A percentile compares a stretch with the other conserved stretches of the same genome.
Conservation (phyloP, 2,329 filamentous ascomycete genomes). For the Colletotrichum liriopes region DNA sequence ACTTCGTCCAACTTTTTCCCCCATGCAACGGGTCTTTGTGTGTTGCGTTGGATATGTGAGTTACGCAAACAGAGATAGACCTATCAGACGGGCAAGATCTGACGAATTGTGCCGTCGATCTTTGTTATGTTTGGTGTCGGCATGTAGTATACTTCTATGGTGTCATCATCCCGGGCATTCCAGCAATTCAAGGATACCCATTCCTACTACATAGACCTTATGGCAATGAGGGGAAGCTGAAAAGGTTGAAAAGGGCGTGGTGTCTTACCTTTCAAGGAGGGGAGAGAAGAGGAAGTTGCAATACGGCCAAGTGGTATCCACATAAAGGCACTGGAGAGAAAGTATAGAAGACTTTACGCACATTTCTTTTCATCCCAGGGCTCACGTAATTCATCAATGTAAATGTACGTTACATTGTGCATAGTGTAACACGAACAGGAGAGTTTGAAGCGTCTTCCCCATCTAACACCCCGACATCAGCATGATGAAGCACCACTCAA, state of each 20-base stretch:
- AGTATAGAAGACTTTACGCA: background rate
- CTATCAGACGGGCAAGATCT: background rate
- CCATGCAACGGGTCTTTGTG: background rate
- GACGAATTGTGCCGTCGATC: background rate
- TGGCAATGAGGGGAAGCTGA: background rate
- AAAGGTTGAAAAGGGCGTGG: background rate
- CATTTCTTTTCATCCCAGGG: background rate
- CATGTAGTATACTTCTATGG: background rate
- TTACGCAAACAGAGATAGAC: background rate
- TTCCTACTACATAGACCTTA: background rate
- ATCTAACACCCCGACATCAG: background rate
- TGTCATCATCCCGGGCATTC: background rate
- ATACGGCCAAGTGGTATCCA: background rate
- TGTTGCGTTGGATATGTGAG: background rate
- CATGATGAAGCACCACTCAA: conserved; percentile 20
- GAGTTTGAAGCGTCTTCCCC: conserved; percentile 25
- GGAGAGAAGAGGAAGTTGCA: background rate
- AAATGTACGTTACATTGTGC: background rate
- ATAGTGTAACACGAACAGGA: background rate
- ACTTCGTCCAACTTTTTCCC: background rate
- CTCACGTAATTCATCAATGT: background rate
- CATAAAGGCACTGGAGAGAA: background rate
- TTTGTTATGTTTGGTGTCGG: background rate
- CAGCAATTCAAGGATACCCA: background rate
- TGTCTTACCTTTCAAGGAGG: background rate